phyloP scores from a whole-genome alignment of 768 basidiomycete genomes.

The Rhodotorula graminis region DNA sequence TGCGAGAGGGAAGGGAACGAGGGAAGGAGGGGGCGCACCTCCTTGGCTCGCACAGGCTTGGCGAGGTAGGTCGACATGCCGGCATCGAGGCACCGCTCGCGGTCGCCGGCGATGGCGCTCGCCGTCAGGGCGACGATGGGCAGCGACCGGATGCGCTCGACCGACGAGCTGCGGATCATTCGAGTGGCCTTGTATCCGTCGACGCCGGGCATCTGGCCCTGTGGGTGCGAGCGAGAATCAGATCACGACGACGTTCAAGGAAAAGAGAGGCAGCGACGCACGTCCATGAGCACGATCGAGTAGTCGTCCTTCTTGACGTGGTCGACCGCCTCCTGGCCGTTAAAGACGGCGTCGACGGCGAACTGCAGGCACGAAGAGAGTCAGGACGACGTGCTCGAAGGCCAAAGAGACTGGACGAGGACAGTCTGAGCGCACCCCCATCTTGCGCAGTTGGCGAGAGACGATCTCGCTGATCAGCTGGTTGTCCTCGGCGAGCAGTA shows the following conservation, averaged over 20 bases:
- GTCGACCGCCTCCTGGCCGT: slow-evolving; percentile 44
- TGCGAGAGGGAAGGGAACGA: not conserved
- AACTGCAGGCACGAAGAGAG: slow-evolving; percentile 5
- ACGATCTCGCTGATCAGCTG: slow-evolving; percentile 24
- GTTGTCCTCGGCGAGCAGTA: slow-evolving; percentile 34
- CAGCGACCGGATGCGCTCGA: slow-evolving; percentile 46
- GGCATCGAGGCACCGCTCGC: slow-evolving; percentile 65
- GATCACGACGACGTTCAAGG: no score
- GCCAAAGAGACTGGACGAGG: no score
- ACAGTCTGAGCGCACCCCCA: not conserved
- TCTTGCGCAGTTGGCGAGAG: slow-evolving; percentile 3
- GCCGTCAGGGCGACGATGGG: slow-evolving; percentile 96
- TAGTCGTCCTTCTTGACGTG: slow-evolving; percentile 41
- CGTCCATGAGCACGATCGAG: slow-evolving; percentile 46
- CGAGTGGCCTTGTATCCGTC: slow-evolving; percentile 34
- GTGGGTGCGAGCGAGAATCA: not conserved
- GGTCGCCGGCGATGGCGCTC: slow-evolving; percentile 88
- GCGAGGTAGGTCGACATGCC: slow-evolving; percentile 54
- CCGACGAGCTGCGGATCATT: slow-evolving; percentile 5
- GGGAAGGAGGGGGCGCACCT: slow-evolving; percentile 4
- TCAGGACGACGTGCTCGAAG: not conserved
- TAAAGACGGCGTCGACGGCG: slow-evolving; percentile 41
- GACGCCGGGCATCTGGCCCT: slow-evolving; percentile 23
- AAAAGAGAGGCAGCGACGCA: slow-evolving; percentile 1
- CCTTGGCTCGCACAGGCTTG: slow-evolving; percentile 33